Evolutionary conservation across 257 asterid species (phyloP).

Genomic region (Buddleja alternifolia): DNA sequence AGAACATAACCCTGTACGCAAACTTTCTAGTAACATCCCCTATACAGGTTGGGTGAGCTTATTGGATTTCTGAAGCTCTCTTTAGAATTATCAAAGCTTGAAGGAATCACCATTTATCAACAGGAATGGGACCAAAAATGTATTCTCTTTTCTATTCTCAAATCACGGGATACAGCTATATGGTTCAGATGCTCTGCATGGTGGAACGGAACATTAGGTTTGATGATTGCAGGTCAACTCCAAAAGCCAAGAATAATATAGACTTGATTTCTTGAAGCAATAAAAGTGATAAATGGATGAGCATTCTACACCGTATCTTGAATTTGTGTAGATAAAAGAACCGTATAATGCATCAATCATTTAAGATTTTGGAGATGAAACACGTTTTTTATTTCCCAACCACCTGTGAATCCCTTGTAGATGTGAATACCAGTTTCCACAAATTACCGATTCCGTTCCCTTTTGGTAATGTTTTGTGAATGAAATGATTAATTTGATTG

Average conservation of each 20-base stretch:
- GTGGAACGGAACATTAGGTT: slow-evolving; percentile 8
- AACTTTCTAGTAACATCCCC: neutral
- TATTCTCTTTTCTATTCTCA: neutral
- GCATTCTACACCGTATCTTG: too few relatives aligned
- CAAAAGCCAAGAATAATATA: slow-evolving; percentile 14
- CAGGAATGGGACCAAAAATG: neutral
- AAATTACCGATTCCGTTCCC: slow-evolving; percentile 10
- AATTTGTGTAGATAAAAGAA: too few relatives aligned
- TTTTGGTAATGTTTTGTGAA: neutral
- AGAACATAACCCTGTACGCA: too few relatives aligned
- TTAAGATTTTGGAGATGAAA: slow-evolving; percentile 3
- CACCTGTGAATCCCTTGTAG: neutral
- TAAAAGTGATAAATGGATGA: neutral
- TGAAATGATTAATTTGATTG: slow-evolving; percentile 2
- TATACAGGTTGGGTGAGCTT: neutral
- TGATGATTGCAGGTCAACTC: slow-evolving; percentile 12
- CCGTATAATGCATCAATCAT: neutral
- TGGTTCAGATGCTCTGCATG: slow-evolving; percentile 1
- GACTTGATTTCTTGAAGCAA: slow-evolving; percentile 15
- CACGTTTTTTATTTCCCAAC: neutral
- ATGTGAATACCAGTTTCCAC: neutral
- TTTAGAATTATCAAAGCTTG: neutral
- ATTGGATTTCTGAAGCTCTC: slow-evolving; percentile 1
- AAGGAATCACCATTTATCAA: slow-evolving; percentile 7
- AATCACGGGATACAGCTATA: slow-evolving; percentile 14